These are phyloP conservation scores for Aspergillus neoniger DNA, from an alignment of 2,329 filamentous ascomycete genomes.

Conservation along the genomic window DNA sequence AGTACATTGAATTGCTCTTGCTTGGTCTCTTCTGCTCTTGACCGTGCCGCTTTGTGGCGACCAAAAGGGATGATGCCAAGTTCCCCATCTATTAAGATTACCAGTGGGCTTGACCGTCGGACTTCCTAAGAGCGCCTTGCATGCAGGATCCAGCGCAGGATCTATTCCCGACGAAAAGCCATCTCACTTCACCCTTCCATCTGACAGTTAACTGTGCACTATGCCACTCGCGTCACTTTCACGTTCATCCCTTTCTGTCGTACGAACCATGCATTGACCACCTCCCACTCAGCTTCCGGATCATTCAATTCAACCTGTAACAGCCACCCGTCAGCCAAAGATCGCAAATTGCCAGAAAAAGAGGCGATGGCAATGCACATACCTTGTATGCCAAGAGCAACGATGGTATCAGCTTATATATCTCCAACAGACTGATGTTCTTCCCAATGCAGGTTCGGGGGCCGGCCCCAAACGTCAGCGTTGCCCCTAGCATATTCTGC, in stretches of 20 bases:
- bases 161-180: neutral
- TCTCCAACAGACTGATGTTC: slow-evolving; percentile 58
- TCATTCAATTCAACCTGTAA: slow-evolving; percentile 21
- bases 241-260: slow-evolving; percentile 32
- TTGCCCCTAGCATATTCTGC: slow-evolving; percentile 25
- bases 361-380: neutral
- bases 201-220: neutral
- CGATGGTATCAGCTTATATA: slow-evolving; percentile 61
- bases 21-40: neutral
- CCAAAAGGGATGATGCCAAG: neutral
- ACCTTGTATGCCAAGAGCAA: slow-evolving; percentile 40
- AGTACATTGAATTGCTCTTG: neutral
- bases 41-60: neutral
- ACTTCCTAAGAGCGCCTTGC: neutral
- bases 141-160: neutral
- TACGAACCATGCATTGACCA: slow-evolving; percentile 57
- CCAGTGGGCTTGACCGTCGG: neutral
- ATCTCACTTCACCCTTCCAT: neutral
- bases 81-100: neutral
- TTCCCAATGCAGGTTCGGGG: slow-evolving; percentile 58
- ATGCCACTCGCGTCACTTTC: neutral
- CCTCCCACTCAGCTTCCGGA: slow-evolving; percentile 23
- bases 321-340: neutral
- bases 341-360: neutral
- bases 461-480: slow-evolving; percentile 54